Percentiles rank a stretch among this genome's conserved stretches.
These are phyloP conservation scores for Zasmidium cellare DNA, from an alignment of 2,329 filamentous ascomycete species.

Conservation along the genomic window DNA sequence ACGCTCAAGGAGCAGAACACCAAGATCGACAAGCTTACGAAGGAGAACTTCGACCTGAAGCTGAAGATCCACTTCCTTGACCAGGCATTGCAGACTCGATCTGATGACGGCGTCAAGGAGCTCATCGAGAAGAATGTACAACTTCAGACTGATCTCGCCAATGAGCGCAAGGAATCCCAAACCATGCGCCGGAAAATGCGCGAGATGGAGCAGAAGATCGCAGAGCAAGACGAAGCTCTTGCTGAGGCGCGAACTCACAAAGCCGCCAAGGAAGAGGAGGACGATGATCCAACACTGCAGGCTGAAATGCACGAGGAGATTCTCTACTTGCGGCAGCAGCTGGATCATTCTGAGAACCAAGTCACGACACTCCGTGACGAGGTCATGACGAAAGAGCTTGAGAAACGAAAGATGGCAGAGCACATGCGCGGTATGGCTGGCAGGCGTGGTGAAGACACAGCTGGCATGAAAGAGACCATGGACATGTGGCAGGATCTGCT, in stretches of 20 bases:
- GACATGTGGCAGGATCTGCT: conserved; percentile 95
- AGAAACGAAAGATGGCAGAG: conserved; percentile 83
- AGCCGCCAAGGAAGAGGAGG: conserved; percentile 36
- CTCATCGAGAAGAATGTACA: conserved; percentile 98
- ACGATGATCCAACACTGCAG: conserved; percentile 42
- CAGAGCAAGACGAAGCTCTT: conserved; percentile 56
- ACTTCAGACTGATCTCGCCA: conserved; percentile 83
- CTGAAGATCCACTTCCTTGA: conserved; percentile 97
- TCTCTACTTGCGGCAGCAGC: conserved; percentile 76
- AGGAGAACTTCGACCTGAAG: conserved; percentile 97
- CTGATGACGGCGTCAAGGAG: conserved; percentile 94
- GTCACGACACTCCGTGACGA: conserved; percentile 82
- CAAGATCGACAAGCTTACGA: conserved; percentile 92
- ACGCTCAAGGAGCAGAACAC: conserved; percentile 97
- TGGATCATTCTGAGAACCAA: conserved; percentile 80
- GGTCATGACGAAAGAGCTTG: conserved; percentile 73
- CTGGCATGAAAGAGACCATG: conserved; percentile 46
- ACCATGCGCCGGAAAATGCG: conserved; percentile 76
- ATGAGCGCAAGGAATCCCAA: conserved; percentile 89
- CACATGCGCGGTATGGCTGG: conserved; percentile 64
- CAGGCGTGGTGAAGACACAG: conserved; percentile 30
- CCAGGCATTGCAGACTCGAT: conserved; percentile 87
- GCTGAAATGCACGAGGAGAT: conserved; percentile 81
- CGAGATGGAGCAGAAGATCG: conserved; percentile 79
- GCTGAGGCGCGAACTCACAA: conserved; percentile 46